phyloP scores from a whole-genome alignment of 2,329 filamentous ascomycete genomes.

The Fusarium hostae region DNA sequence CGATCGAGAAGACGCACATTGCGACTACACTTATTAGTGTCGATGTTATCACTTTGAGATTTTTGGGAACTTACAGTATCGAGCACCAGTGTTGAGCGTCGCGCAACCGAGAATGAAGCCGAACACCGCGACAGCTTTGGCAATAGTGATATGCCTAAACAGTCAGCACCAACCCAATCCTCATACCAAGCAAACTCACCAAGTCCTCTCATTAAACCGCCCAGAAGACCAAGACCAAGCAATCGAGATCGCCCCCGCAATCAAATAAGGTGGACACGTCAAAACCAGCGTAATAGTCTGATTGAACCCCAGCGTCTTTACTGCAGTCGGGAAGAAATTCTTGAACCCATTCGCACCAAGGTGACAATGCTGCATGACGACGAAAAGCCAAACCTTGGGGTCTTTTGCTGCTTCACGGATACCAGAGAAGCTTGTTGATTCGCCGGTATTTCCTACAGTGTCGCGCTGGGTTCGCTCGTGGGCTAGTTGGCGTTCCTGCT shows the following conservation, averaged over 20 bases:
- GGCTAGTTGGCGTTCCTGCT: slow-evolving; percentile 56
- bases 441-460: slow-evolving; percentile 55
- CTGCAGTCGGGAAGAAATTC: slow-evolving; percentile 43
- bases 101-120: slow-evolving; percentile 40
- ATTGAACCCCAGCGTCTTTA: slow-evolving; percentile 41
- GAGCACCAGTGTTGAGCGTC: slow-evolving; percentile 36
- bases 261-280: slow-evolving; percentile 55
- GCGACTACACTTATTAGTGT: not conserved
- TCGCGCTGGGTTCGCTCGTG: slow-evolving; percentile 56
- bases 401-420: slow-evolving; percentile 57
- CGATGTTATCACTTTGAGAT: rapidly evolving
- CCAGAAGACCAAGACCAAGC: slow-evolving; percentile 53
- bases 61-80: slow-evolving; percentile 10
- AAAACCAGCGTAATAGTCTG: slow-evolving; percentile 44
- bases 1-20: slow-evolving; percentile 53
- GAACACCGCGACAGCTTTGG: slow-evolving; percentile 53
- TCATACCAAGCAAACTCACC: slow-evolving; percentile 14
- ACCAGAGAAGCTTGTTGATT: slow-evolving; percentile 55
- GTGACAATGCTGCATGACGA: slow-evolving; percentile 62
- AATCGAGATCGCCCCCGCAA: slow-evolving; percentile 46
- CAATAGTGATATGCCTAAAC: slow-evolving; percentile 53
- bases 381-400: slow-evolving; percentile 59
- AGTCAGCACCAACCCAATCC: not conserved
- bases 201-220: slow-evolving; percentile 57
- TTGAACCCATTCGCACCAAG: slow-evolving; percentile 60